A percentile compares a stretch with the other conserved stretches of the same genome.
These are phyloP conservation scores for Candida oleophila DNA, from an alignment of 805 yeast species.

Conservation along the genomic window DNA sequence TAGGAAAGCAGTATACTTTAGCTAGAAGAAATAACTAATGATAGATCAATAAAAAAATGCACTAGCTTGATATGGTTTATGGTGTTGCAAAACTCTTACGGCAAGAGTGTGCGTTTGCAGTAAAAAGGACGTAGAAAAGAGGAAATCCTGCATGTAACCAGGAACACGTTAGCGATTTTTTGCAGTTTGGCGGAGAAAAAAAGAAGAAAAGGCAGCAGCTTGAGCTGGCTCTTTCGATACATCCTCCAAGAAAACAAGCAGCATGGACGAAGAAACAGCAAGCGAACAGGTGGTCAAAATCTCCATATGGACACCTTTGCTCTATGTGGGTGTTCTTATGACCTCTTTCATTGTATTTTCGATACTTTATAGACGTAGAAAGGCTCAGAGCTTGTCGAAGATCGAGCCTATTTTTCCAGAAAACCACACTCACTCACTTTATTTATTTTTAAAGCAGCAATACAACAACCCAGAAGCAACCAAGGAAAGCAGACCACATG, in stretches of 20 bases:
- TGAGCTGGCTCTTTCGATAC: too few species aligned
- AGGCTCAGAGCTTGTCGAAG: constrained; percentile 50
- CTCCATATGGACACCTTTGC: constrained; percentile 61
- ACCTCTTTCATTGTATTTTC: constrained; percentile 70
- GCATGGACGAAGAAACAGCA: constrained; percentile 19
- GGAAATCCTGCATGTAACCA: background rate
- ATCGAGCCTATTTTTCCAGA: constrained; percentile 74
- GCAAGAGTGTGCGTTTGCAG: too few species aligned
- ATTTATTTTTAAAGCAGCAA: constrained; percentile 53
- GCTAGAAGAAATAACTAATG: background rate
- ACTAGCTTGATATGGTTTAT: too few species aligned
- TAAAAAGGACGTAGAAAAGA: too few species aligned
- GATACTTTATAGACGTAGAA: constrained; percentile 60
- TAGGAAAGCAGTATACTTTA: background rate
- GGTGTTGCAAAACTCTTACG: too few species aligned
- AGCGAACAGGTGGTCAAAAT: constrained; percentile 30
- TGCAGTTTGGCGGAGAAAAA: too few species aligned
- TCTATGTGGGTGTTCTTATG: constrained; percentile 69
- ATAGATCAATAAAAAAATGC: too few species aligned
- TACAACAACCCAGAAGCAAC: constrained; percentile 37
- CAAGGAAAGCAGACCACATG: constrained; percentile 60
- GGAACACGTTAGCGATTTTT: background rate
- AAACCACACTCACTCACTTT: constrained; percentile 65
- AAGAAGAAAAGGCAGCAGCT: too few species aligned
- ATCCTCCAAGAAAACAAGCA: background rate